Evolutionary conservation across 768 basidiomycete species (phyloP), one percentile per base, ranked within the genome.

Genomic region (Mycena epipterygia): DNA sequence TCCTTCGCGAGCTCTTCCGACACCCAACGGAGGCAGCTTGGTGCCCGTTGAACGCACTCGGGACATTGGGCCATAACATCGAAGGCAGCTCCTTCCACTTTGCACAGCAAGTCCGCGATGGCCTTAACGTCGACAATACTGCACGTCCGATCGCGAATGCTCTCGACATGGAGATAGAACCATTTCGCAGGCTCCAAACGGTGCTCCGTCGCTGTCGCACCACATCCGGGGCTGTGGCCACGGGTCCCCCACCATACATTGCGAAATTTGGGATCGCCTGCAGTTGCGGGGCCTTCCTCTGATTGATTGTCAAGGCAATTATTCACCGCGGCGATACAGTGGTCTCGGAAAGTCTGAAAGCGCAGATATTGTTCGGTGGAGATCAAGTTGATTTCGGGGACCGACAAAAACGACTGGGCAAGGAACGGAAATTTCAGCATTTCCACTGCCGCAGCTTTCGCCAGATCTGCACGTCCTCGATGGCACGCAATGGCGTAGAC

Each of bases 401-500:
- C 16, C 12, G 27, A 29, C 23, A 48, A 3, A 2, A 44, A 12
- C 2, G 16, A 5, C 2, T 12, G 39, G 1, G 13, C 27, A 32
- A 3, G 23, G 17, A 4, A 32, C 0, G 62, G 60, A 5, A 44
- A 3, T 21, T 35, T 59, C 46, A 71, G 56, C 16, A 49, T 58
- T 16, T 7, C 63, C 32, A n/a, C 16, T 1, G 68, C 68, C 8
- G 68, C 67, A 16, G 9, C 23, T 25, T 62, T 63, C 21, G 67
- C 67, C 8, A 62, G 21, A 6, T 68, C 60, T 19, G 67, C 72
- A 21, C 73, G 56, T 12, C 70, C 70, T 19, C 69, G 57, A 21
- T 70, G 68, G 46, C 74, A 75, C 25, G 76, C 76, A 23, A 75
- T 64, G 13, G 74, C 76, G 56, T 66, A 77, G 6, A 73, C 66